Conservation (phyloP, 208 protist species). For the Vickermania ingenoplastis region DNA sequence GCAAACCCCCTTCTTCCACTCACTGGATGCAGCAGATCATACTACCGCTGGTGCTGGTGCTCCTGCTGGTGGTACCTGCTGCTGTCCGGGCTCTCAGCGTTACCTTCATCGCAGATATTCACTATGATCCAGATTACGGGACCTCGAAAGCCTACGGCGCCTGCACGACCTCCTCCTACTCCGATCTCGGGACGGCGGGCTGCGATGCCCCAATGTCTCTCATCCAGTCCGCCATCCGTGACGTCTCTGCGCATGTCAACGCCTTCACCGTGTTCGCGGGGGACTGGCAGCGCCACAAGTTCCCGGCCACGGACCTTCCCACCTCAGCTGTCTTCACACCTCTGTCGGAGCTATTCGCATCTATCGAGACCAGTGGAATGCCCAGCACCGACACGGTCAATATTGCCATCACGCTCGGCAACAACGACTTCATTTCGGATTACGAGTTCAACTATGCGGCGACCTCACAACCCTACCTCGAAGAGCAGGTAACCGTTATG, state of each 20-base stretch:
- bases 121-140: slow-evolving; percentile 1
- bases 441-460: slow-evolving; percentile 22
- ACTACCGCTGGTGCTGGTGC: too few relatives aligned
- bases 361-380: not conserved
- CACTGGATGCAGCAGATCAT: too few relatives aligned
- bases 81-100: not conserved
- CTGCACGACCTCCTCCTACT: not conserved
- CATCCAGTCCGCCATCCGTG: slow-evolving; percentile 9
- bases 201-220: slow-evolving; percentile 11
- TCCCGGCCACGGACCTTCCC: slow-evolving; percentile 3
- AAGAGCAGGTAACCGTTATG: slow-evolving; percentile 11
- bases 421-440: slow-evolving; percentile 38
- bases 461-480: slow-evolving; percentile 6
- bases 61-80: too few relatives aligned
- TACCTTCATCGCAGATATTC: slow-evolving; percentile 1
- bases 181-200: not conserved
- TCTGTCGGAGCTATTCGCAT: slow-evolving; percentile 8
- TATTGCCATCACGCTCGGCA: slow-evolving; percentile 15
- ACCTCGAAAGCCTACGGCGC: not conserved
- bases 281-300: slow-evolving; percentile 25
- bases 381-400: slow-evolving; percentile 7
- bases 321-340: slow-evolving; percentile 10
- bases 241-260: slow-evolving; percentile 7
- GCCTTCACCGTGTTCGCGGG: slow-evolving; percentile 17
- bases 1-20: too few relatives aligned